Base-by-base conservation (phyloP, 768 basidiomycete species). In the Mycena metata region DNA sequence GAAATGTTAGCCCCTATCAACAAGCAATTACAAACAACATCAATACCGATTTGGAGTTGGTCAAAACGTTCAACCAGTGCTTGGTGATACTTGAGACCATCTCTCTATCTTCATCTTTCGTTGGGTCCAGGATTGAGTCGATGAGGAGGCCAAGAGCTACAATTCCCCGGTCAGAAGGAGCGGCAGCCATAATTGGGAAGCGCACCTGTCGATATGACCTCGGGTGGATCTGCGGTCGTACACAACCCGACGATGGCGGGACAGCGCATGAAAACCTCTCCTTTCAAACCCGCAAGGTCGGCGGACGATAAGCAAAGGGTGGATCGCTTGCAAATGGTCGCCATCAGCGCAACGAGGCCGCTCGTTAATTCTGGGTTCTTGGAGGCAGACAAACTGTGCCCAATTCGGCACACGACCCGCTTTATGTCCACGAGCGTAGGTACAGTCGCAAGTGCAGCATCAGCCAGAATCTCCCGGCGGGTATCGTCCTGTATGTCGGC, bases 91-190 rank as follows among this genome's bases (percentile, higher is more conserved):
- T 77, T 13, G 82, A 75, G 19, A 86, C 73, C 0, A 88, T 45
- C 5, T 71, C 67, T 67, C 79, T 78, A 73, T 91, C 88, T 16
- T 60, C 71, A 3, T 45, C 54, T 11, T 77, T 78, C 0, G 68
- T 66, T 36, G 81, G 76, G 54, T 86, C 75, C 2, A 91, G 79
- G 12, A 76, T 73, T 8, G 76, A 70, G 0, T 73, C 63, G 19
- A 91, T 75, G n/a, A 91, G 75, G 2, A 69, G 64, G 21, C 71
- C 69, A 12, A 90, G 70, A 0, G 78, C 90, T 90, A 64, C 17
- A 16, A 46, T 73, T 30, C 30, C 73, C 49, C 23, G 35, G 8
- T 69, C 50, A 56, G 39, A n/a, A 36, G 10, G 51, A 5, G 24
- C 47, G 54, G 36, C 11, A 21, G 45, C 19, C 13, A n/a, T 23